phyloP scores from a whole-genome alignment of 2,329 filamentous ascomycete genomes.

The Penicillium sclerotigenum region DNA sequence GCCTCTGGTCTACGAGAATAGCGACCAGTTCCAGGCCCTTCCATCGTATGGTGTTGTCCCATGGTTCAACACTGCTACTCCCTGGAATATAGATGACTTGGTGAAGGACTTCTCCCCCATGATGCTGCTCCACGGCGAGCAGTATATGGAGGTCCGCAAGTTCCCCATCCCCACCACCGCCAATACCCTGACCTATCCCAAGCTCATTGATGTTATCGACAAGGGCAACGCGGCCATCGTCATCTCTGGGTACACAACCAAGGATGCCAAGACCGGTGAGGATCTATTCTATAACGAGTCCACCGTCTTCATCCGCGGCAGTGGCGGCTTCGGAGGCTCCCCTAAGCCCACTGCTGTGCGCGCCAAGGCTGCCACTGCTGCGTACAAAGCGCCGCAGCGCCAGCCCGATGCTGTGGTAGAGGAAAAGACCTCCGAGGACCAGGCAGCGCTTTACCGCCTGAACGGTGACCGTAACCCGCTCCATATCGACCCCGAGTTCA shows the following conservation, averaged over 20 bases:
- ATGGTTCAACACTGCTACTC: conserved; percentile 78
- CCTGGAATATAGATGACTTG: conserved; percentile 76
- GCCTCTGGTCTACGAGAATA: conserved; percentile 82
- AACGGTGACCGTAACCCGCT: conserved; percentile 95
- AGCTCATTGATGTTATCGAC: conserved; percentile 90
- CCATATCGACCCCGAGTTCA: conserved; percentile 91
- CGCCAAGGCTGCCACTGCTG: conserved; percentile 73
- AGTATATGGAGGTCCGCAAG: conserved; percentile 92
- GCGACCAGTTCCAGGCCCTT: conserved; percentile 87
- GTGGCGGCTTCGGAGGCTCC: conserved; percentile 83
- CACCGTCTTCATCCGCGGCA: conserved; percentile 87
- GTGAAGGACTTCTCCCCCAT: conserved; percentile 96
- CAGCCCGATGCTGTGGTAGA: conserved; percentile 78
- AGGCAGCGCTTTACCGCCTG: conserved; percentile 88
- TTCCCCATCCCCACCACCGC: conserved; percentile 86
- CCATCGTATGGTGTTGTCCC: conserved; percentile 96
- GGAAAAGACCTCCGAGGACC: conserved; percentile 81
- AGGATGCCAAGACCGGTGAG: conserved; percentile 79
- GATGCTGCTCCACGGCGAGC: conserved; percentile 98
- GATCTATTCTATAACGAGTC: conserved; percentile 96
- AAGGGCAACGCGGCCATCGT: conserved; percentile 88
- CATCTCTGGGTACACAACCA: conserved; percentile 74
- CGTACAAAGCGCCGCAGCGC: conserved; percentile 74
- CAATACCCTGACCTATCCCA: conserved; percentile 69
- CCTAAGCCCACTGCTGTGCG: conserved; percentile 65